A percentile compares a stretch with the other conserved stretches of the same genome.
Conservation (phyloP, 106 monocot genomes). For the Vanilla planifolia region DNA sequence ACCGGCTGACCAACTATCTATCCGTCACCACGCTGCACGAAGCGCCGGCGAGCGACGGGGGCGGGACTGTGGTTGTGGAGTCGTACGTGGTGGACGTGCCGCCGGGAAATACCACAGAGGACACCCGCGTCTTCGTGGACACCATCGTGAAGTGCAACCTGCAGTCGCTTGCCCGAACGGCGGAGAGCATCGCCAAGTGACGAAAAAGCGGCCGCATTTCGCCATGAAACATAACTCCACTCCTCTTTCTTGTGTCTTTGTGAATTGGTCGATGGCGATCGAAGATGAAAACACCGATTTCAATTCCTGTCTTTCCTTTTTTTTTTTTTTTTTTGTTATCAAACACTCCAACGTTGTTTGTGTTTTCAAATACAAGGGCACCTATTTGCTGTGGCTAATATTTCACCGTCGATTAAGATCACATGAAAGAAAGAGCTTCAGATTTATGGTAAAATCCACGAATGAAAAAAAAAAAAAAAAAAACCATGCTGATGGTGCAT, state of each 20-base stretch:
- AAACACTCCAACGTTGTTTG: not conserved
- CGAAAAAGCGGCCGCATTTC: not conserved
- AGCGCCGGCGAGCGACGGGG: not conserved
- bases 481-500: too few species aligned
- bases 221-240: not conserved
- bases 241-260: not conserved
- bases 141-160: constrained; percentile 62
- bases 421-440: too few species aligned
- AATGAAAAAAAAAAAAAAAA: too few species aligned
- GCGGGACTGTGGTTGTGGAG: constrained; percentile 39
- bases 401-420: too few species aligned
- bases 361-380: not conserved
- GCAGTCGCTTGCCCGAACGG: constrained; percentile 42
- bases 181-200: constrained; percentile 12
- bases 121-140: constrained; percentile 55
- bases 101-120: constrained; percentile 45
- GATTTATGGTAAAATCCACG: too few species aligned
- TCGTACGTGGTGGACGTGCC: constrained; percentile 69
- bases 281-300: too few species aligned
- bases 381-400: too few species aligned
- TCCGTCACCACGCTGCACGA: constrained; percentile 62
- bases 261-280: too few species aligned
- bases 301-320: not conserved
- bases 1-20: constrained; percentile 48
- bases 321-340: not conserved